These are phyloP conservation scores for Escovopsis weberi DNA, from an alignment of 2,329 filamentous ascomycete genomes.

Conservation along the genomic window DNA sequence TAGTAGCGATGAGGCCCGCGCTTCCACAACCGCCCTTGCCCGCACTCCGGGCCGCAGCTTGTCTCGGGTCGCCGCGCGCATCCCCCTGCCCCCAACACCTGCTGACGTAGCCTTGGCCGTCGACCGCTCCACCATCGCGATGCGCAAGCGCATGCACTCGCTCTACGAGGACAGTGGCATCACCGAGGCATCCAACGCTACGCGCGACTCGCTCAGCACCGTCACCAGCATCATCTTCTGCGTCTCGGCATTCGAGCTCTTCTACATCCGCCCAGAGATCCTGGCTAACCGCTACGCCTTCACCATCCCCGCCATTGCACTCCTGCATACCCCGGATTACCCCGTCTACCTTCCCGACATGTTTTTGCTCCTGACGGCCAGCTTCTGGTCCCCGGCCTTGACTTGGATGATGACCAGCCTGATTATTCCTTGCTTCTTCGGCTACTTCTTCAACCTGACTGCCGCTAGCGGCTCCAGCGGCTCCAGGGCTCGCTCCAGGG, in stretches of 20 bases:
- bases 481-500: conserved; percentile 27
- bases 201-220: conserved; percentile 58
- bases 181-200: conserved; percentile 46
- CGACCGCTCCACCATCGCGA: conserved; percentile 52
- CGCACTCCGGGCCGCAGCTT: conserved; percentile 37
- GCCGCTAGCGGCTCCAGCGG: conserved; percentile 28
- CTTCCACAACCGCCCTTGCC: conserved; percentile 29
- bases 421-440: conserved; percentile 52
- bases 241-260: conserved; percentile 55
- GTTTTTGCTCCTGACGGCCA: conserved; percentile 57
- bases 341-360: conserved; percentile 64
- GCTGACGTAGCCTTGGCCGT: conserved; percentile 62
- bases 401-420: conserved; percentile 65
- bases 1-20: conserved; percentile 18
- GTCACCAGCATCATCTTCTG: conserved; percentile 57
- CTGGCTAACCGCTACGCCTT: conserved; percentile 60
- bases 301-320: conserved; percentile 48
- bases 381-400: conserved; percentile 72
- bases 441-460: conserved; percentile 86
- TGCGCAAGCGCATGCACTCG: conserved; percentile 51
- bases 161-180: conserved; percentile 53
- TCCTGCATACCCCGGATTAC: conserved; percentile 41
- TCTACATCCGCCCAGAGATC: conserved; percentile 53
- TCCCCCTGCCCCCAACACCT: conserved; percentile 68
- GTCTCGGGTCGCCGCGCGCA: conserved; percentile 39